Evolutionary conservation across 2,329 filamentous ascomycete genomes (phyloP), one percentile per base, ranked within the genome.

Genomic region (Colletotrichum filicis): DNA sequence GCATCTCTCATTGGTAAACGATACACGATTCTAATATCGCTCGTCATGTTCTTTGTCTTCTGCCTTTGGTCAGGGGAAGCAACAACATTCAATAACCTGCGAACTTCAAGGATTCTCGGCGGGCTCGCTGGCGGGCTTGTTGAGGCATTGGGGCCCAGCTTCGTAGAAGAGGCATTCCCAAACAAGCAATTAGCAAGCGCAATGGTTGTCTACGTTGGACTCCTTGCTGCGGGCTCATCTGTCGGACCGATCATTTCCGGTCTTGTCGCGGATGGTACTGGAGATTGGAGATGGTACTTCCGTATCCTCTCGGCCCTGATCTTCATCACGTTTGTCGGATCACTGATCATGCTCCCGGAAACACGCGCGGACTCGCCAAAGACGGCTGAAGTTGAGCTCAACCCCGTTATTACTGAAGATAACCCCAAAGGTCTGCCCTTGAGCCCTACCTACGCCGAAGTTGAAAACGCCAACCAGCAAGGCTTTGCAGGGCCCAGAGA

Each of bases 181-280:
- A 53, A 74, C 62, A 49, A 72, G 16, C 71, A 77, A 52, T 52
- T 75, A 1, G 72, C 76, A 8, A 66, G 67, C n/a, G 74, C 75
- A n/a, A 77, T 81, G 78, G 49, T 77, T 71, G 62, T 78, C 76
- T 49, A 67, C 16, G 71, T 74, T 52, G 65, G 71, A 67, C 12
- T 78, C 71, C 8, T 71, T 28, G 42, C 69, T 12, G 61, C 76
- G 49, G 60, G 80, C 75, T 57, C 77, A 75, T 62, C 71, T 11
- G 24, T 77, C 19, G 76, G 76, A 2, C 76, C 74, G 1, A 72
- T 77, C 22, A 37, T 77, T 4, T 65, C 75, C 3, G 76, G 76
- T 6, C 24, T 68, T 11, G 62, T 75, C 19, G 73, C 62, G 8
- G 42, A 71, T 3, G 73, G 69, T 8, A 42, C 73, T 24, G 58